Evolutionary conservation across 2,329 filamentous ascomycete species (phyloP).

Genomic region (Fusarium hainanense): DNA sequence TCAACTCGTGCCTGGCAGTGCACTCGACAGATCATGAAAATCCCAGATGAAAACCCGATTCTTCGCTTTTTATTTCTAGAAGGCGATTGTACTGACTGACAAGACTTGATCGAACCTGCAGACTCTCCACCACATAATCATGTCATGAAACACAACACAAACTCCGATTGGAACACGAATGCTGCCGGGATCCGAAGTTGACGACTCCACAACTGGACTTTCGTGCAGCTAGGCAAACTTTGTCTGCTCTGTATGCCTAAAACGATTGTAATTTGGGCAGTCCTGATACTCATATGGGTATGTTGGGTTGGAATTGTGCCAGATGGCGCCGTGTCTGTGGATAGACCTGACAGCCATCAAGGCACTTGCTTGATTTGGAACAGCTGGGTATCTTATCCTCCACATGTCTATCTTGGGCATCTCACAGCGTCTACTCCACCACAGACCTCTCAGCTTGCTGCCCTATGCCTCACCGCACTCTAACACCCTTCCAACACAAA

Average conservation of each 20-base stretch:
- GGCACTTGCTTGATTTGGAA: slow-evolving; percentile 37
- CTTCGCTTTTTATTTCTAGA: background rate
- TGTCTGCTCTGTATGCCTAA: slow-evolving; percentile 39
- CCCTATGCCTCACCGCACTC: slow-evolving; percentile 39
- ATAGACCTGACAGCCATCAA: slow-evolving; percentile 45
- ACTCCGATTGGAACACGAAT: slow-evolving; percentile 43
- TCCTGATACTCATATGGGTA: slow-evolving; percentile 33
- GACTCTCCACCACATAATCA: slow-evolving; percentile 21
- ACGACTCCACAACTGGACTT: slow-evolving; percentile 40
- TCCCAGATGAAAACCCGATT: slow-evolving; percentile 7
- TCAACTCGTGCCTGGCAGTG: background rate
- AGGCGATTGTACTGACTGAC: slow-evolving; percentile 4
- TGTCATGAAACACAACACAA: slow-evolving; percentile 31
- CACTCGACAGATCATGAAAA: background rate
- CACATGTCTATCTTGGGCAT: slow-evolving; percentile 38
- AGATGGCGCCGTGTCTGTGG: slow-evolving; percentile 62
- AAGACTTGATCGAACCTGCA: slow-evolving; percentile 18
- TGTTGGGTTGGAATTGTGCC: slow-evolving; percentile 51
- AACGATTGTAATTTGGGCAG: slow-evolving; percentile 37
- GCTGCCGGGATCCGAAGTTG: slow-evolving; percentile 37
- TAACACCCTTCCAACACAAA: slow-evolving; percentile 21
- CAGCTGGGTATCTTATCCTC: slow-evolving; percentile 45
- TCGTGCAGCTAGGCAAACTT: slow-evolving; percentile 34
- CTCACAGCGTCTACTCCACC: slow-evolving; percentile 34
- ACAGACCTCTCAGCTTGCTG: slow-evolving; percentile 26